Evolutionary conservation across 225 moss, liverwort and hornwort genomes (phyloP).

Genomic region (Pleurozium schreberi): DNA sequence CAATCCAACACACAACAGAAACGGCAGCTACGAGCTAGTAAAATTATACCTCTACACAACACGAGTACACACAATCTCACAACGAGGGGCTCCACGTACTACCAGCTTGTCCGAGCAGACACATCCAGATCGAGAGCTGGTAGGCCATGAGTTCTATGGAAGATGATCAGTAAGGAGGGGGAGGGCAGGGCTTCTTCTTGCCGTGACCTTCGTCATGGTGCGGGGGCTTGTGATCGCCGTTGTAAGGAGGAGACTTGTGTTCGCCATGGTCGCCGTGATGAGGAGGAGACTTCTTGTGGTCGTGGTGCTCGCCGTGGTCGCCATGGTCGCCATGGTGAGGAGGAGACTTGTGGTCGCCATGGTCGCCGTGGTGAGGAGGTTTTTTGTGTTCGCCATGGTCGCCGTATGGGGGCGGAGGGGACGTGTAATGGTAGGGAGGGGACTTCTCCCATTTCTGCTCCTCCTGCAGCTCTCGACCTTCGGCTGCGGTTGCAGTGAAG

Average conservation of each 20-base stretch:
- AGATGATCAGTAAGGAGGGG: slow-evolving; percentile 6
- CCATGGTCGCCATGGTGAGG: not conserved
- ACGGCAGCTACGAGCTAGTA: not conserved
- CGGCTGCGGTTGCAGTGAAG: not conserved
- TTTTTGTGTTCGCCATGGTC: not conserved
- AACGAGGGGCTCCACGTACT: not conserved
- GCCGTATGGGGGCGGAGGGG: not conserved
- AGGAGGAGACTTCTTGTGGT: not conserved
- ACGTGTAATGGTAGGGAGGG: not conserved
- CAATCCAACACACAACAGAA: not conserved
- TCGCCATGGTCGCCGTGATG: not conserved
- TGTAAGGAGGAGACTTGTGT: not conserved
- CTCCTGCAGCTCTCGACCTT: slow-evolving; percentile 11
- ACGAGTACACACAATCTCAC: not conserved
- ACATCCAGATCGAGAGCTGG: not conserved
- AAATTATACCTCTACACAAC: not conserved
- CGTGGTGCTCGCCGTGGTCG: not conserved
- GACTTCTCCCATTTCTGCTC: slow-evolving; percentile 3
- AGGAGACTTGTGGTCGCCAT: not conserved
- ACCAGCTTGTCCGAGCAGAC: not conserved
- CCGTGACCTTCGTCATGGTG: slow-evolving; percentile 3
- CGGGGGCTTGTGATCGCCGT: not conserved
- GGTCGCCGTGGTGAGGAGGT: not conserved
- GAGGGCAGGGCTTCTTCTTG: slow-evolving; percentile 20
- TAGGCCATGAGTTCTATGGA: not conserved